Conservation (phyloP, 257 asterid species). For the Capsicum pubescens region DNA sequence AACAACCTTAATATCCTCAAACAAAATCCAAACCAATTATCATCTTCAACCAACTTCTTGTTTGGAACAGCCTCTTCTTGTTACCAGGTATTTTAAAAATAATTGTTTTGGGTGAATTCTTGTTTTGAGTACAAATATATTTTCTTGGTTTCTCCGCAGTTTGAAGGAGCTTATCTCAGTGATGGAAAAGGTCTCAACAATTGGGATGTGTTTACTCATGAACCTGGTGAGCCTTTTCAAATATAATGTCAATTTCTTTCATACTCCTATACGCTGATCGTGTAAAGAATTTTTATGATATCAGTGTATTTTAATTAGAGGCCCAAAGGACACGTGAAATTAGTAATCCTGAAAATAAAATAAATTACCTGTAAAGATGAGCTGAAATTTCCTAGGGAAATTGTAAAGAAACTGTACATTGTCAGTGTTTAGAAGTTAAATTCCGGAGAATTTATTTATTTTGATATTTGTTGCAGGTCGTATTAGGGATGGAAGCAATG, state of each 20-base stretch:
- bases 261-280: no score
- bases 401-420: neutral
- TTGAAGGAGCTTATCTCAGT: conserved; percentile 48
- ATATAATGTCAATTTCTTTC: no score
- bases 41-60: conserved; percentile 48
- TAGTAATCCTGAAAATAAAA: neutral
- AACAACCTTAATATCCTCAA: conserved; percentile 24
- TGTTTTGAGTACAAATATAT: neutral
- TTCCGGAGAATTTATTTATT: neutral
- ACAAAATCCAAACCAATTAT: conserved; percentile 25
- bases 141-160: conserved; percentile 35
- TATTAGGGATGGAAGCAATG: conserved; percentile 57
- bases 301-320: no score
- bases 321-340: no score
- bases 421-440: neutral
- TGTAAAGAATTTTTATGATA: no score
- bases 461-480: conserved; percentile 35
- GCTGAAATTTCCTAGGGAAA: no score
- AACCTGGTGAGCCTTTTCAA: conserved; percentile 34
- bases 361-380: neutral
- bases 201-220: conserved; percentile 57
- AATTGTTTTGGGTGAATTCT: neutral
- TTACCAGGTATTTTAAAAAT: conserved; percentile 50
- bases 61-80: conserved; percentile 73
- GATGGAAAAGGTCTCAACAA: conserved; percentile 59